Base-by-base conservation (phyloP, 169 alveolate genomes). In the Miamiensis avidus region DNA sequence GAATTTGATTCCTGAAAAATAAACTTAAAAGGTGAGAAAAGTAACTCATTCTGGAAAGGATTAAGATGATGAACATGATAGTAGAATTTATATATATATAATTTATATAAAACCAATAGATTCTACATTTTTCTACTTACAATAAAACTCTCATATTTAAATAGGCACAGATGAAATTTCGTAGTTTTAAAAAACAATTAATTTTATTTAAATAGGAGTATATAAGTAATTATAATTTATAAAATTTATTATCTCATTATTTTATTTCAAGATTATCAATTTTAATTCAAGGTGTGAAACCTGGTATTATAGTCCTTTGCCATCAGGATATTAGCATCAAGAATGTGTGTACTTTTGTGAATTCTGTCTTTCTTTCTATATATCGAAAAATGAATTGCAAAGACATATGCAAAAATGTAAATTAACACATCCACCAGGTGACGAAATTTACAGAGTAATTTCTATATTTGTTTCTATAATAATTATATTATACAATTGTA, bases 221-320 rank as follows among this genome's bases (percentile, higher is more conserved):
- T 98, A 27, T 96, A 96, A 76, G 94, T 93, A 83, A 96, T 99
- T n/a, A 97, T 95, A 81, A 95, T 98, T 75, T 99, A 99, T 11
- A 92, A 95, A 72, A 95, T 92, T 93, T 83, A 49, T 49, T 11
- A 49, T 11, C 4, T 11, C 20, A 11, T 49, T 49, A 49, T 11
- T 11, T 11, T 11, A 4, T 49, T 11, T 49, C 20, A 11, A 49
- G 20, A 49, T 49, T 11, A 11, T 49, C 20, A 49, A 11, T 49
- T 11, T 49, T 49, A 49, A n/a, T n/a, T 49, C 4, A 11, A 49
- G 96, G 81, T 98, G 98, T 29, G 99, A 98, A 87, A 95, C 99
- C 26, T 99, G 99, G 99, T 99, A 98, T 89, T 99, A 97, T 89
- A 97, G 99, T 32, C 99, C 99, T 33, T 98, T 97, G 78, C 99